phyloP scores from a whole-genome alignment of 805 yeast genomes.

The Kregervanrija fluxuum region DNA sequence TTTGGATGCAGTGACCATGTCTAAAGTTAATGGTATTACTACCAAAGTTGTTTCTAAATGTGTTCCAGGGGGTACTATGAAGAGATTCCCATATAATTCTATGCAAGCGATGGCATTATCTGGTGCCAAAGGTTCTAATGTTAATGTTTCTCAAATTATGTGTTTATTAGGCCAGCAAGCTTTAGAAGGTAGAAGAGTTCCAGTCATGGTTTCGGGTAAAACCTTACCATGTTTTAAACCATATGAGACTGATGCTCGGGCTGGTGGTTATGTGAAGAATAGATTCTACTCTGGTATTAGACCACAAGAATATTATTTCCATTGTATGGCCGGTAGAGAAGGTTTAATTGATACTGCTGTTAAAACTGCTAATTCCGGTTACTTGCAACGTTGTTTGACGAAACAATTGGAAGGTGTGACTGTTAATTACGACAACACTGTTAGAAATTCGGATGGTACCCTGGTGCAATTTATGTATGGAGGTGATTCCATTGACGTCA shows the following conservation, averaged over 20 bases:
- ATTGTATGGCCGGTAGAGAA: constrained; percentile 99
- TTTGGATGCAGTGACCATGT: constrained; percentile 91
- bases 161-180: constrained; percentile 99
- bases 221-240: constrained; percentile 95
- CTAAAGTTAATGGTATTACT: constrained; percentile 85
- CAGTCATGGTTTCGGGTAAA: constrained; percentile 98
- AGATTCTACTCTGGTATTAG: constrained; percentile 96
- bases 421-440: constrained; percentile 87
- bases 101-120: constrained; percentile 99
- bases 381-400: constrained; percentile 95
- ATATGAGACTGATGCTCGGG: constrained; percentile 92
- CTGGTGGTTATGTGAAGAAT: constrained; percentile 97
- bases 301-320: constrained; percentile 99
- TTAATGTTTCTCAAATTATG: constrained; percentile 98
- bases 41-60: constrained; percentile 91
- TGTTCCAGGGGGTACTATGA: constrained; percentile 95
- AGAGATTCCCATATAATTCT: constrained; percentile 88
- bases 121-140: constrained; percentile 99
- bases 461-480: constrained; percentile 94
- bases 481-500: constrained; percentile 93
- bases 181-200: constrained; percentile 97
- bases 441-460: constrained; percentile 92
- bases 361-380: constrained; percentile 98
- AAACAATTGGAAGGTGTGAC: constrained; percentile 97
- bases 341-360: constrained; percentile 99